Conservation (phyloP, 495 filamentous ascomycete genomes). For the Aspergillus carlsbadensis region DNA sequence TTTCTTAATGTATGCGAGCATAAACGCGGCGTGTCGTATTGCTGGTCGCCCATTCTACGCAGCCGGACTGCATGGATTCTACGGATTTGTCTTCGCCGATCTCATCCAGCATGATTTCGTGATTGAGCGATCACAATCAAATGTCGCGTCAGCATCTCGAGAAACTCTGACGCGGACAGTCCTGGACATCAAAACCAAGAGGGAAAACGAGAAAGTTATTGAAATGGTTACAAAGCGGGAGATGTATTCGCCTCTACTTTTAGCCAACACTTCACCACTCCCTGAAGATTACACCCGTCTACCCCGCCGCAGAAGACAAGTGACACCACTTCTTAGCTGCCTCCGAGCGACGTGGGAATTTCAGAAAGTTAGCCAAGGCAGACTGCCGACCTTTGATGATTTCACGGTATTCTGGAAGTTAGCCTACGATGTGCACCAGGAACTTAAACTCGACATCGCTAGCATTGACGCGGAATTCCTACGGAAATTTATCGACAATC, state of each 20-base stretch:
- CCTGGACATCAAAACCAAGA: slow-evolving; percentile 66
- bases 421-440: slow-evolving; percentile 70
- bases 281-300: slow-evolving; percentile 66
- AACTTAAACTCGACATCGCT: slow-evolving; percentile 72
- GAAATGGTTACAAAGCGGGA: slow-evolving; percentile 94
- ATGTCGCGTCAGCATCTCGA: slow-evolving; percentile 61
- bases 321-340: slow-evolving; percentile 78
- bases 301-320: slow-evolving; percentile 65
- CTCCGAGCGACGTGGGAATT: slow-evolving; percentile 84
- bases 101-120: slow-evolving; percentile 85
- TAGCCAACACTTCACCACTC: slow-evolving; percentile 73
- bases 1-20: slow-evolving; percentile 63
- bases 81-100: slow-evolving; percentile 93
- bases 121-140: slow-evolving; percentile 79
- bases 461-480: slow-evolving; percentile 77
- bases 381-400: slow-evolving; percentile 59
- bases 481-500: slow-evolving; percentile 77
- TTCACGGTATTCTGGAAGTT: slow-evolving; percentile 71
- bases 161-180: slow-evolving; percentile 80
- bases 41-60: slow-evolving; percentile 82
- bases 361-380: slow-evolving; percentile 49
- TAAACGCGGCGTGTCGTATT: slow-evolving; percentile 81
- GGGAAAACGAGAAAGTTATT: slow-evolving; percentile 68
- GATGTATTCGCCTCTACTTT: slow-evolving; percentile 74
- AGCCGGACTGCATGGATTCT: slow-evolving; percentile 81